Base-by-base conservation (phyloP, 2,329 filamentous ascomycete genomes). In the Monascus ruber region DNA sequence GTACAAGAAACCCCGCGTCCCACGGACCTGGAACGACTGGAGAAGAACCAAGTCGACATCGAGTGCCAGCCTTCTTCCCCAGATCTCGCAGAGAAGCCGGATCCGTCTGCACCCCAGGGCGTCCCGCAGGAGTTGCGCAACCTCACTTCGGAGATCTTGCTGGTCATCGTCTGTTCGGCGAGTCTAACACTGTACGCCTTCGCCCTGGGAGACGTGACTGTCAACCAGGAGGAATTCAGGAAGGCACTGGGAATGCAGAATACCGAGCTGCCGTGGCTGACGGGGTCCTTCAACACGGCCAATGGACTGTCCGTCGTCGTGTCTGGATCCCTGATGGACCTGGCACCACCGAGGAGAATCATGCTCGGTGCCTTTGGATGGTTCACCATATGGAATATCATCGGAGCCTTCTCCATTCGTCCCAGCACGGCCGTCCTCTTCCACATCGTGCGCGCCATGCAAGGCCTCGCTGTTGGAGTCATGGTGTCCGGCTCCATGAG, bases 391-490 rank as follows among this genome's bases (percentile, higher is more conserved):
- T 69, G 65, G 65, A 68, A 68, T 35, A 32, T 52, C 24, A 41
- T 58, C 26, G 54, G 64, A 0, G 62, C 49, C 6, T 65, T 62
- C 44, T 55, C 59, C 1, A 40, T 69, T 4, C 53, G 54, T 3
- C 62, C 59, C 1, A 49, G 53, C 4, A 52, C 60, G 2, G 52
- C 53, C 34, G 51, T 56, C 7, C 48, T 62, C 1, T 60, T 64
- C 44, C 63, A 63, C 45, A 45, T 58, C 25, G 55, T 65, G 44
- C 55, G 61, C n/a, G 60, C 58, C 9, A 59, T 64, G 59, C 59
- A 64, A 26, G 71, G 71, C 1, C 65, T 73, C 10, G 68, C 70
- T 0, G 69, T 71, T 4, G 66, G 69, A 0, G 60, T 73, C 9
- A 40, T 68, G 28, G 56, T 73, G 5, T 71, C 71, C 0, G 72